phyloP scores from a whole-genome alignment of 768 basidiomycete genomes.

The Stropharia rugosoannulata region DNA sequence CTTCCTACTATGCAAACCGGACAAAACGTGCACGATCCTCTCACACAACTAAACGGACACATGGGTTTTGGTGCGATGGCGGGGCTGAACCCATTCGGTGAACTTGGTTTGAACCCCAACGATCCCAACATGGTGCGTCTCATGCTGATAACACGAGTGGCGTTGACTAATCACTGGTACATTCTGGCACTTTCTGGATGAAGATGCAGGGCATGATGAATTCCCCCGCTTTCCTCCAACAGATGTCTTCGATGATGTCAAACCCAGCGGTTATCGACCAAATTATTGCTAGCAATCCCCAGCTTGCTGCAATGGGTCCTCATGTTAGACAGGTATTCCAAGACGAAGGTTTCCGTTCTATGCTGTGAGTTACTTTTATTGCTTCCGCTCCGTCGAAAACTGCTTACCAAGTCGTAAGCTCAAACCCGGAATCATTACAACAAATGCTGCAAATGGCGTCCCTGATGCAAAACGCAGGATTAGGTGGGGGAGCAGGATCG shows the following conservation, averaged over 20 bases:
- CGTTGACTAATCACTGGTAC: too few relatives aligned
- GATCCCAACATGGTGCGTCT: conserved; percentile 89
- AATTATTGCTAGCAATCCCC: conserved; percentile 79
- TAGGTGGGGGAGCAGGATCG: conserved; percentile 21
- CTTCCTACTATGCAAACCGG: conserved; percentile 90
- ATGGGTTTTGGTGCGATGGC: conserved; percentile 79
- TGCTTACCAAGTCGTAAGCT: conserved; percentile 31
- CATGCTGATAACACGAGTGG: not conserved
- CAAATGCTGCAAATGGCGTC: conserved; percentile 75
- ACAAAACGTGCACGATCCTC: conserved; percentile 84
- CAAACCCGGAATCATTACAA: conserved; percentile 77
- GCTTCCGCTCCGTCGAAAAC: not conserved
- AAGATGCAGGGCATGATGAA: conserved; percentile 86
- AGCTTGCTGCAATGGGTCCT: conserved; percentile 72
- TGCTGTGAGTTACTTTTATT: conserved; percentile 53
- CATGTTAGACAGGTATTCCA: conserved; percentile 80
- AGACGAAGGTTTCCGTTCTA: conserved; percentile 69
- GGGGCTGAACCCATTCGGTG: conserved; percentile 89
- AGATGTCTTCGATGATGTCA: conserved; percentile 85
- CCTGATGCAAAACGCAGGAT: conserved; percentile 44
- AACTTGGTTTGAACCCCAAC: conserved; percentile 86
- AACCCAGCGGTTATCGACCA: conserved; percentile 90
- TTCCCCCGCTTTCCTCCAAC: conserved; percentile 79
- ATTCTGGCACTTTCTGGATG: too few relatives aligned
- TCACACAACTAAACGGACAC: conserved; percentile 79